These are phyloP conservation scores for Xylariaceae sp. DNA, from an alignment of 2,329 filamentous ascomycete genomes.

Conservation along the genomic window DNA sequence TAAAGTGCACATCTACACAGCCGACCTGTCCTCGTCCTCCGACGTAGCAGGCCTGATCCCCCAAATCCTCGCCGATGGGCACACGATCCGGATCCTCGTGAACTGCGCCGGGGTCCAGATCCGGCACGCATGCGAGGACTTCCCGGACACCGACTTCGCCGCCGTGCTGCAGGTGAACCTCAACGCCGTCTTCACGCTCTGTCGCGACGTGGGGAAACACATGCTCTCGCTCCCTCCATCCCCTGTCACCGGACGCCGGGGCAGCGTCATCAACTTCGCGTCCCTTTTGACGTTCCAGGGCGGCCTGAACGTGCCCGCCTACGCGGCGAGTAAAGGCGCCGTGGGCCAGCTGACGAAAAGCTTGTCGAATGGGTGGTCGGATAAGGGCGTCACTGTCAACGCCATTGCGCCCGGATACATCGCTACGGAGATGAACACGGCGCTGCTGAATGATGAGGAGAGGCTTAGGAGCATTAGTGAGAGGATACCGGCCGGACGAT, in stretches of 20 bases:
- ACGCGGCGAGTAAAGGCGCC: slow-evolving; percentile 85
- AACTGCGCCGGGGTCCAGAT: slow-evolving; percentile 90
- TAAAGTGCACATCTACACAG: slow-evolving; percentile 70
- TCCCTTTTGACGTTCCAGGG: slow-evolving; percentile 85
- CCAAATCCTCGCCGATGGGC: slow-evolving; percentile 65
- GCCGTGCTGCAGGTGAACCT: slow-evolving; percentile 89
- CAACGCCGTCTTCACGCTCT: slow-evolving; percentile 78
- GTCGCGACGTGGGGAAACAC: slow-evolving; percentile 78
- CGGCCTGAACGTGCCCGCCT: slow-evolving; percentile 86
- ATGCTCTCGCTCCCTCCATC: slow-evolving; percentile 68
- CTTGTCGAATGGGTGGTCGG: slow-evolving; percentile 84
- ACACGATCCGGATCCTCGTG: slow-evolving; percentile 76
- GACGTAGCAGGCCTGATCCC: slow-evolving; percentile 68
- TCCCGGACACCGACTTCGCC: slow-evolving; percentile 79
- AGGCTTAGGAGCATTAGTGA: slow-evolving; percentile 76
- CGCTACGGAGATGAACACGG: slow-evolving; percentile 92
- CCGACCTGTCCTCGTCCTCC: slow-evolving; percentile 68
- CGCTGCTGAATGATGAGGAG: slow-evolving; percentile 74
- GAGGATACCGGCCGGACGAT: slow-evolving; percentile 82
- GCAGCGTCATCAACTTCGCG: slow-evolving; percentile 84
- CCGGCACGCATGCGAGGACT: slow-evolving; percentile 75
- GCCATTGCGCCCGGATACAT: slow-evolving; percentile 91
- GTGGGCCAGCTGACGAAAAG: slow-evolving; percentile 86
- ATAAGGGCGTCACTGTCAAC: slow-evolving; percentile 82
- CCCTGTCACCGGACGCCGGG: slow-evolving; percentile 60